Conservation (phyloP, 208 protist species). For the Leishmania amazonensis region DNA sequence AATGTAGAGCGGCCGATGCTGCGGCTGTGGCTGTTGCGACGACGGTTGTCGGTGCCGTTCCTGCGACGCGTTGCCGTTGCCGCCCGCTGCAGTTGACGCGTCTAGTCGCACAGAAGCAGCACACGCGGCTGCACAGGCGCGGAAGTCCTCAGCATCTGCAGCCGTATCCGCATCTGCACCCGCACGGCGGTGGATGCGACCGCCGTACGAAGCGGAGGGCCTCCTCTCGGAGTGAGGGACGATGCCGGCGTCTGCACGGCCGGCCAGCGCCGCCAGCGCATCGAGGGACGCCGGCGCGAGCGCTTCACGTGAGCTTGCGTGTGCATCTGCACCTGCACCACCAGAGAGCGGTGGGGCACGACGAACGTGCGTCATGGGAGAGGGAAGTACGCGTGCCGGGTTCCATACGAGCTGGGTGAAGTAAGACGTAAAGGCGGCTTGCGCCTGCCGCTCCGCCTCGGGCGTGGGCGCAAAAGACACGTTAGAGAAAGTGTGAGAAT, state of each 20-base stretch:
- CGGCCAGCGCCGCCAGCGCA: constrained; percentile 4
- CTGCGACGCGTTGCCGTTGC: not conserved
- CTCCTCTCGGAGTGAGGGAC: not conserved
- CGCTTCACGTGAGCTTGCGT: not conserved
- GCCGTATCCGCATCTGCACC: not conserved
- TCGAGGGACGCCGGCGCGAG: not conserved
- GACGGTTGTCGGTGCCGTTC: not conserved
- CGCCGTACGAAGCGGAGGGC: not conserved
- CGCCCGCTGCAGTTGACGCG: not conserved
- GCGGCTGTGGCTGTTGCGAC: not conserved
- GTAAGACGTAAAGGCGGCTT: constrained; percentile 23
- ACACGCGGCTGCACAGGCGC: constrained; percentile 13
- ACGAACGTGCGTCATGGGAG: constrained; percentile 11
- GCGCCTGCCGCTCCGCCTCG: constrained; percentile 11
- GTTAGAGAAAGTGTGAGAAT: not conserved
- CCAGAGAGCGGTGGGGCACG: not conserved
- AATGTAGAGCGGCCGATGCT: constrained; percentile 5
- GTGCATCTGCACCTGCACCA: not conserved
- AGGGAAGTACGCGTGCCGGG: constrained; percentile 8
- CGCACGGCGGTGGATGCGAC: not conserved
- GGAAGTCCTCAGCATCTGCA: constrained; percentile 10
- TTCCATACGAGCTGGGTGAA: constrained; percentile 29
- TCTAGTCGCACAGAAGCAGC: constrained; percentile 4
- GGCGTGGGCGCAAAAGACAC: constrained; percentile 8
- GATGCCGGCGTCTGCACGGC: not conserved